These are phyloP conservation scores for Solanum hybrid DNA, from an alignment of 305 asterid species.

Conservation along the genomic window DNA sequence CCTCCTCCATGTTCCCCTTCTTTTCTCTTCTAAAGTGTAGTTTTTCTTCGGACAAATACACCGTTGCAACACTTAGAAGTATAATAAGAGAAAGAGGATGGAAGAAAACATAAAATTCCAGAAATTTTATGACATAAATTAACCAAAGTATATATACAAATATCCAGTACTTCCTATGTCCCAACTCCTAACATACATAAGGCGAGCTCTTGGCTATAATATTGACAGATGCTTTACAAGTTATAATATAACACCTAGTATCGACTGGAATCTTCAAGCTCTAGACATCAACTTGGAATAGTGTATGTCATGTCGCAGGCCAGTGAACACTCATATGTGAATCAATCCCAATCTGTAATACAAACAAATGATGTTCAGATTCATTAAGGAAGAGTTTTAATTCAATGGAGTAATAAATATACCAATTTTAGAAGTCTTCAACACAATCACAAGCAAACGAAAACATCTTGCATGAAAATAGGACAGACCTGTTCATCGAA, in stretches of 20 bases:
- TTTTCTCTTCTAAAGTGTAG: neutral
- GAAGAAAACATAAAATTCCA: neutral
- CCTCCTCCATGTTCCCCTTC: neutral
- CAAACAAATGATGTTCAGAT: neutral
- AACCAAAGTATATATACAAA: neutral
- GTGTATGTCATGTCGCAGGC: slow-evolving; percentile 15
- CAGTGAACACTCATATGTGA: slow-evolving; percentile 20
- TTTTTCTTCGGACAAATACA: neutral
- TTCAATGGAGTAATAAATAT: neutral
- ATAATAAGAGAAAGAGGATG: neutral
- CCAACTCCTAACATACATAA: neutral
- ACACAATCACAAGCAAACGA: neutral
- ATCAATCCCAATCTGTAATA: slow-evolving; percentile 17
- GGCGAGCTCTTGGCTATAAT: neutral
- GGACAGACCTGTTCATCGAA: slow-evolving; percentile 27
- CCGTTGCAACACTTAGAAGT: neutral
- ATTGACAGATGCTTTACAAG: neutral
- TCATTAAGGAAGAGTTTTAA: neutral
- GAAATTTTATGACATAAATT: neutral
- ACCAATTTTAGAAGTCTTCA: neutral
- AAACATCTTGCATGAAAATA: slow-evolving; percentile 4
- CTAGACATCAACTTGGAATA: neutral
- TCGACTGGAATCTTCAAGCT: neutral
- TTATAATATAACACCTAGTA: neutral
- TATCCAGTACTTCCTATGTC: neutral